phyloP scores from a whole-genome alignment of 805 yeast genomes.

The Blastobotrys attinorum region DNA sequence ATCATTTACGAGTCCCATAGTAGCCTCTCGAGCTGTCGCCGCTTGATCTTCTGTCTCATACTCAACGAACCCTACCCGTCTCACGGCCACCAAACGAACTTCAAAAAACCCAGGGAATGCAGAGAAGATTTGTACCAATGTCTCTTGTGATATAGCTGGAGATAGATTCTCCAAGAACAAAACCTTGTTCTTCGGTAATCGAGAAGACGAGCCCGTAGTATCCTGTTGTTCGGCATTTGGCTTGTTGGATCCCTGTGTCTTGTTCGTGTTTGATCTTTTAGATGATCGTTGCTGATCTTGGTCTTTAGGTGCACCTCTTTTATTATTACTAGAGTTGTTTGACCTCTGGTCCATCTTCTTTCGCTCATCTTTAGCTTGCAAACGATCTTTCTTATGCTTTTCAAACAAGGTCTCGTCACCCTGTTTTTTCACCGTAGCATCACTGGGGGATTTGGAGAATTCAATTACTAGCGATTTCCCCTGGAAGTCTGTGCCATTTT shows the following conservation, averaged over 20 bases:
- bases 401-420: conserved; percentile 16
- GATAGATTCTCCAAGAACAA: conserved; percentile 64
- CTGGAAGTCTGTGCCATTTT: conserved; percentile 37
- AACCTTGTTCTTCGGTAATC: conserved; percentile 59
- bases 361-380: conserved; percentile 17
- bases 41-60: conserved; percentile 53
- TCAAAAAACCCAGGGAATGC: conserved; percentile 54
- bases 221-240: conserved; percentile 5
- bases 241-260: conserved; percentile 6
- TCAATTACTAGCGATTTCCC: conserved; percentile 42
- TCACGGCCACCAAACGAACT: conserved; percentile 55
- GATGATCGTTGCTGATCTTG: not conserved
- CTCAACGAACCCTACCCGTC: conserved; percentile 75
- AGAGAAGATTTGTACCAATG: conserved; percentile 41
- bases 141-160: conserved; percentile 31
- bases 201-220: conserved; percentile 5
- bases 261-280: not conserved
- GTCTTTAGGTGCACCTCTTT: conserved; percentile 6
- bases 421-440: conserved; percentile 33
- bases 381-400: conserved; percentile 19
- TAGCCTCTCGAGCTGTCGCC: conserved; percentile 30
- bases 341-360: conserved; percentile 3
- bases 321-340: not conserved
- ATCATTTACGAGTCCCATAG: conserved; percentile 21
- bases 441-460: conserved; percentile 43